Evolutionary conservation across 495 filamentous ascomycete genomes (phyloP).

Genomic region (Podospora bellae-mahoneyi): DNA sequence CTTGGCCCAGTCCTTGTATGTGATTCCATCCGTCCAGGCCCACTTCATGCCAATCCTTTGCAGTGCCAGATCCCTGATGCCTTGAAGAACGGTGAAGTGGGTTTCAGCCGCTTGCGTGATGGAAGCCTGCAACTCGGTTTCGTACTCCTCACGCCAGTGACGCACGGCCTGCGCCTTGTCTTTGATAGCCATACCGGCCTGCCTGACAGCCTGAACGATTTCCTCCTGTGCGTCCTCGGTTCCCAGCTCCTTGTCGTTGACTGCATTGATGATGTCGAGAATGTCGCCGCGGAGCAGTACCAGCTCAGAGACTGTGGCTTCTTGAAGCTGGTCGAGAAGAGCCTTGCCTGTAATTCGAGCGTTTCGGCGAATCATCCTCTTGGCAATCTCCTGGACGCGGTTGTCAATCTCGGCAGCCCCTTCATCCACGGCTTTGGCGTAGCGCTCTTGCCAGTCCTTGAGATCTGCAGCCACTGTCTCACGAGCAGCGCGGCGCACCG

Average conservation of each 20-base stretch:
- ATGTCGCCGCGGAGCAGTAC: slow-evolving; percentile 66
- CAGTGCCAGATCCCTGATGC: slow-evolving; percentile 80
- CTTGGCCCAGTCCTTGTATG: slow-evolving; percentile 93
- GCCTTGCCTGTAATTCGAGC: slow-evolving; percentile 57
- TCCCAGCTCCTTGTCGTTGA: slow-evolving; percentile 43
- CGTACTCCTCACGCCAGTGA: slow-evolving; percentile 71
- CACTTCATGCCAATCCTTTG: slow-evolving; percentile 97
- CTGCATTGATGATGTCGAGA: slow-evolving; percentile 53
- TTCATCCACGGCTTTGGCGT: slow-evolving; percentile 75
- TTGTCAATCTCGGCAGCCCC: slow-evolving; percentile 75
- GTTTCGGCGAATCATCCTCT: slow-evolving; percentile 51
- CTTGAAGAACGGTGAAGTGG: slow-evolving; percentile 77
- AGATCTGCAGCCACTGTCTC: slow-evolving; percentile 76
- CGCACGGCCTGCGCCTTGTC: slow-evolving; percentile 78
- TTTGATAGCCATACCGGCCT: slow-evolving; percentile 73
- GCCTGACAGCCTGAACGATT: slow-evolving; percentile 60
- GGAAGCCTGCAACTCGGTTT: slow-evolving; percentile 62
- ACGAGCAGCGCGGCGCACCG: slow-evolving; percentile 48
- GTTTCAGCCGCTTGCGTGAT: slow-evolving; percentile 73
- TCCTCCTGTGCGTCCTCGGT: slow-evolving; percentile 60
- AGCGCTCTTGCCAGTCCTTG: slow-evolving; percentile 77
- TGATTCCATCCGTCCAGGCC: slow-evolving; percentile 93
- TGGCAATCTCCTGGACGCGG: slow-evolving; percentile 61
- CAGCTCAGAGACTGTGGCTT: slow-evolving; percentile 59
- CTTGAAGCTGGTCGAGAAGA: slow-evolving; percentile 65